Evolutionary conservation across 129 eudicot species (phyloP).

Genomic region (Pseudognaphalium luteoalbum): DNA sequence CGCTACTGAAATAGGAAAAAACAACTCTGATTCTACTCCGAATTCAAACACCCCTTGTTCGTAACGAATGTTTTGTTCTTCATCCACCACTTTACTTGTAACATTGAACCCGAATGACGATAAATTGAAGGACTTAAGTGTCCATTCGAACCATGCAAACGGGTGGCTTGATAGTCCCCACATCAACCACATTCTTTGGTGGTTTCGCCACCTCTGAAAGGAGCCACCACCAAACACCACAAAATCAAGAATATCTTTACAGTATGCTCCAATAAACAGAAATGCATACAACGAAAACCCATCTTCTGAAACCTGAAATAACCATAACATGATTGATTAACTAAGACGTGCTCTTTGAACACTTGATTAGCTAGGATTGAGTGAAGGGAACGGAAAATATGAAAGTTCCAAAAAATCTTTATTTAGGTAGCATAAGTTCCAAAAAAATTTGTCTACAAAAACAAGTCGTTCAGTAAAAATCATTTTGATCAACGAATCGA

Average conservation of each 20-base stretch:
- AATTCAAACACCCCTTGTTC: conserved; percentile 60
- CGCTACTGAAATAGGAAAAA: conserved; percentile 42
- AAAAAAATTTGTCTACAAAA: too few relatives aligned
- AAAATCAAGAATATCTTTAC: conserved; percentile 53
- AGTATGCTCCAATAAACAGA: conserved; percentile 60
- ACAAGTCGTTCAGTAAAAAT: too few relatives aligned
- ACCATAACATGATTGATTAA: not conserved
- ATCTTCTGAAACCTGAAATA: conserved; percentile 46
- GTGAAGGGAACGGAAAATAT: too few relatives aligned
- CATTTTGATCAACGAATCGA: too few relatives aligned
- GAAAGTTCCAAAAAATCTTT: too few relatives aligned
- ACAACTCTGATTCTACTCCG: conserved; percentile 51
- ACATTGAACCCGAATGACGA: conserved; percentile 47
- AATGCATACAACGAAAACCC: conserved; percentile 36
- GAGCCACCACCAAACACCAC: conserved; percentile 39
- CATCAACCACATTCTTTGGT: conserved; percentile 65
- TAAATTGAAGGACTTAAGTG: conserved; percentile 34
- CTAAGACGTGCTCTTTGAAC: too few relatives aligned
- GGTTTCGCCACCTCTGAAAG: conserved; percentile 54
- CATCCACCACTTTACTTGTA: conserved; percentile 50
- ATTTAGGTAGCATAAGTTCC: too few relatives aligned
- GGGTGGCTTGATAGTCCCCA: conserved; percentile 42
- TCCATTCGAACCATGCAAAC: conserved; percentile 47
- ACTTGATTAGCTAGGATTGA: too few relatives aligned
- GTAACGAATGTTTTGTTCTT: conserved; percentile 45